A percentile compares a stretch with the other conserved stretches of the same genome.
Evolutionary conservation across 176 grass and related monocot genomes (phyloP).

Genomic region (Carex parvula): DNA sequence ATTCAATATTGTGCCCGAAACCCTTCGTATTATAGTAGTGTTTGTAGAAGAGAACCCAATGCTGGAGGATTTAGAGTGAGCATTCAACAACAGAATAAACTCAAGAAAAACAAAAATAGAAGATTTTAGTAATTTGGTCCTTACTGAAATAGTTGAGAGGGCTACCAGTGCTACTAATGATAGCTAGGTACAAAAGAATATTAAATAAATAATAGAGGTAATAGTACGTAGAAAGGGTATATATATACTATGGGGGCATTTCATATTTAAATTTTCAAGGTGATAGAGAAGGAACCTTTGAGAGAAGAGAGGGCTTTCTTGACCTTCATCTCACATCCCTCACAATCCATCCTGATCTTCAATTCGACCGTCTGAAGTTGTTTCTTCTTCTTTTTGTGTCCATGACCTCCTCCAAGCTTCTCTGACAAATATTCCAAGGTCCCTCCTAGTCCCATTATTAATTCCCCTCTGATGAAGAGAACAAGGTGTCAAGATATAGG

Average conservation of each 20-base stretch:
- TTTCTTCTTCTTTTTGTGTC: conserved; percentile 44
- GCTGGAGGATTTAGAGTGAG: too few relatives aligned
- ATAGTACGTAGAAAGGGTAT: not conserved
- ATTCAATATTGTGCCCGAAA: not conserved
- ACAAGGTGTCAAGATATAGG: not conserved
- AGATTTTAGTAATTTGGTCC: too few relatives aligned
- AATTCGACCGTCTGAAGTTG: conserved; percentile 64
- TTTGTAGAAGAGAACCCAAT: not conserved
- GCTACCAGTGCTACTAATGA: too few relatives aligned
- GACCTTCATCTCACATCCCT: conserved; percentile 68
- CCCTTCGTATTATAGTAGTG: not conserved
- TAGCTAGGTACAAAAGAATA: too few relatives aligned
- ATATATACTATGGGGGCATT: not conserved
- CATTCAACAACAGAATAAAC: too few relatives aligned
- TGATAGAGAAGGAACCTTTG: conserved; percentile 35
- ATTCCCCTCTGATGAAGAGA: not conserved
- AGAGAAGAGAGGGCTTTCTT: conserved; percentile 52
- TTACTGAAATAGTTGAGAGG: too few relatives aligned
- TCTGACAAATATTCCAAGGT: conserved; percentile 51
- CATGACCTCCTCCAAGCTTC: conserved; percentile 36
- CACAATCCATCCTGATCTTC: conserved; percentile 74
- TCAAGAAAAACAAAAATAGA: too few relatives aligned
- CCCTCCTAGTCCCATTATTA: conserved; percentile 34
- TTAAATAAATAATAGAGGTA: too few relatives aligned
- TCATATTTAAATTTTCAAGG: not conserved